These are phyloP conservation scores for Retiboletus fuscus DNA, from an alignment of 1,284 basidiomycete genomes.

Conservation along the genomic window DNA sequence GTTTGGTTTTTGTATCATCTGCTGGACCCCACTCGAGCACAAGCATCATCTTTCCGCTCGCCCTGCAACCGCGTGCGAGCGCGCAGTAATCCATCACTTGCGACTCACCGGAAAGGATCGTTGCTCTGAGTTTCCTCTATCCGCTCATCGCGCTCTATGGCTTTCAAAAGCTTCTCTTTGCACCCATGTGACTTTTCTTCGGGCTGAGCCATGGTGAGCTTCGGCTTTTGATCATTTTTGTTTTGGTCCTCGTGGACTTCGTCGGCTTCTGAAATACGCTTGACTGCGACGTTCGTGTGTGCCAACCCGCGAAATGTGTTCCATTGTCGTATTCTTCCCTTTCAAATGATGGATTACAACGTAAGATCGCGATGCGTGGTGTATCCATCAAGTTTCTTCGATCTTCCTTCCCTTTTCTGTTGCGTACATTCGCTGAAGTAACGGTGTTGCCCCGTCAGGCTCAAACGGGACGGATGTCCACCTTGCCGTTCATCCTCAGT, in stretches of 20 bases:
- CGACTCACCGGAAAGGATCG: conserved; percentile 34
- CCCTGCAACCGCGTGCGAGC: no score
- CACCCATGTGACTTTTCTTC: conserved; percentile 16
- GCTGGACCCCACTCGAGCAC: no score
- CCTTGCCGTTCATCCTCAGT: conserved; percentile 57
- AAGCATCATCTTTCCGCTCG: no score
- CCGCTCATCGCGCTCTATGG: conserved; percentile 38
- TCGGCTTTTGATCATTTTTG: background rate
- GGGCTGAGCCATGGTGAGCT: conserved; percentile 30
- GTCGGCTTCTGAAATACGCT: no score
- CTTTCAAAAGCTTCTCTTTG: conserved; percentile 30
- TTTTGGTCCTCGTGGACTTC: background rate
- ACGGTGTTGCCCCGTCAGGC: conserved; percentile 19
- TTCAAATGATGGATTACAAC: background rate
- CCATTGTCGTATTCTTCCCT: background rate
- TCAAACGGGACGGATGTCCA: conserved; percentile 47
- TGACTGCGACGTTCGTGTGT: background rate
- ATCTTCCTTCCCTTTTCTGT: conserved; percentile 16
- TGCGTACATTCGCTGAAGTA: conserved; percentile 29
- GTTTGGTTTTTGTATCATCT: background rate
- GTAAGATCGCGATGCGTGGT: background rate
- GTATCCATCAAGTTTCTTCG: background rate
- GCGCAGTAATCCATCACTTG: background rate
- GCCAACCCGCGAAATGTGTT: background rate
- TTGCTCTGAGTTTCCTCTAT: conserved; percentile 38